phyloP scores from a whole-genome alignment of 2,329 filamentous ascomycete species.

The Cyclaneusma minus region DNA sequence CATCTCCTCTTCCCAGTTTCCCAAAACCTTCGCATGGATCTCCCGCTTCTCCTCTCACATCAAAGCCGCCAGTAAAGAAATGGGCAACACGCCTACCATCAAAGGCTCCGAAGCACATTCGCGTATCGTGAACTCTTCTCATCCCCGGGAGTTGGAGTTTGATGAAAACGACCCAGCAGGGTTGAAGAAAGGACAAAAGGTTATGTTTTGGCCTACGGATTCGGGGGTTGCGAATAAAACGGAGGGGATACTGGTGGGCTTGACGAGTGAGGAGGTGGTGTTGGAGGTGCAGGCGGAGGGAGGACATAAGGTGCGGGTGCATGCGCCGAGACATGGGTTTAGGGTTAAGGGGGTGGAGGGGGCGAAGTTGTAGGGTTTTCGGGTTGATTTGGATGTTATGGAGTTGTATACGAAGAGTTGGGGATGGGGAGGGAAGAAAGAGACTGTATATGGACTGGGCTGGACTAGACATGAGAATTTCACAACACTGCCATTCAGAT shows the following conservation, averaged over 20 bases:
- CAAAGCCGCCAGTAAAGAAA: conserved; percentile 22
- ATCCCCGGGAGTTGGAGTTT: conserved; percentile 24
- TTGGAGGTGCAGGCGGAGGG: conserved; percentile 31
- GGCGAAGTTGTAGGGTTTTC: conserved; percentile 14
- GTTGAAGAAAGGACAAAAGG: conserved; percentile 33
- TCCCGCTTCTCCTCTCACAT: conserved; percentile 38
- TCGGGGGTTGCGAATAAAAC: conserved; percentile 44
- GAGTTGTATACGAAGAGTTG: conserved; percentile 4
- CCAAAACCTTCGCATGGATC: conserved; percentile 48
- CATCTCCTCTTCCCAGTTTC: conserved; percentile 37
- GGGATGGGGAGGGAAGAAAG: no score
- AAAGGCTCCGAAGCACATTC: conserved; percentile 40
- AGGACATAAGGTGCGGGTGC: conserved; percentile 32
- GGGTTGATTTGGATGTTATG: conserved; percentile 6
- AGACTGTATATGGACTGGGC: background rate
- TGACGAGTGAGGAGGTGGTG: conserved; percentile 39
- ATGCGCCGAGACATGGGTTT: conserved; percentile 47
- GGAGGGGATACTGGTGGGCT: conserved; percentile 33
- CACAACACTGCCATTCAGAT: background rate
- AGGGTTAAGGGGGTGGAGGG: conserved; percentile 22
- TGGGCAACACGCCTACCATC: conserved; percentile 25
- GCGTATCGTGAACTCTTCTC: no score
- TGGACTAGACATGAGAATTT: background rate
- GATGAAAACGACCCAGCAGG: conserved; percentile 35
- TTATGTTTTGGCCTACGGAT: conserved; percentile 47